Percentiles rank a stretch among this genome's conserved stretches.
Evolutionary conservation across 2,329 filamentous ascomycete species (phyloP).

Genomic region (Parasarocladium wereldwijsianum): DNA sequence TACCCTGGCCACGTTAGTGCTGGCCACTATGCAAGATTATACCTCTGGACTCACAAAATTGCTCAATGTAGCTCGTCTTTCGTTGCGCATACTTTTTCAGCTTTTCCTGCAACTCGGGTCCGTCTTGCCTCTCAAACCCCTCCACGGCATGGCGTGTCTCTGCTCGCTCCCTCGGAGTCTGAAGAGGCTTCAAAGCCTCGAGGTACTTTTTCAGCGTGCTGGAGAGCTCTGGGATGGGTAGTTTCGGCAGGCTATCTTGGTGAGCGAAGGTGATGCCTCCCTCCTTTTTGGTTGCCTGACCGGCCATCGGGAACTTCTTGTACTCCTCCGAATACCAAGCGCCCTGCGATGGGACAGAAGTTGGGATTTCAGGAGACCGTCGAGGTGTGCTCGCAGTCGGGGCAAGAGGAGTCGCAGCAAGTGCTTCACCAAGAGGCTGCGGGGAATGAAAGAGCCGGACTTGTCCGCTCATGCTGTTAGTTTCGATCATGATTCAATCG

Average conservation of each 20-base stretch:
- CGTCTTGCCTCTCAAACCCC: conserved; percentile 71
- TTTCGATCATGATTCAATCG: conserved; percentile 4
- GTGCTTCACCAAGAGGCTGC: conserved; percentile 56
- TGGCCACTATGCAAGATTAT: too few relatives aligned
- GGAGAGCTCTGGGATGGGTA: conserved; percentile 84
- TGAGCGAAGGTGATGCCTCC: conserved; percentile 76
- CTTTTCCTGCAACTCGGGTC: conserved; percentile 73
- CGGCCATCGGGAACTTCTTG: conserved; percentile 35
- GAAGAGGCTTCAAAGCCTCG: conserved; percentile 63
- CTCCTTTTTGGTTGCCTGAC: conserved; percentile 34
- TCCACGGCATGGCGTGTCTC: conserved; percentile 69
- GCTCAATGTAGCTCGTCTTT: conserved; percentile 93
- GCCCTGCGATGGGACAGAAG: conserved; percentile 20
- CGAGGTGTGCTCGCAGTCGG: conserved; percentile 13
- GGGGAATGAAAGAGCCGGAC: conserved; percentile 39
- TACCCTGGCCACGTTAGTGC: conserved; percentile 54
- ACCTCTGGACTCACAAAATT: conserved; percentile 73
- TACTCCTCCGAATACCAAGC: too few relatives aligned
- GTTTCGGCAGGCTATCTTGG: conserved; percentile 77
- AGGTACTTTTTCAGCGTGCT: conserved; percentile 67
- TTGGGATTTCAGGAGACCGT: conserved; percentile 25
- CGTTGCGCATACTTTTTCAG: conserved; percentile 80
- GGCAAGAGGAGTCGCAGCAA: conserved; percentile 27
- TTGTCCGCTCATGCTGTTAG: conserved; percentile 23
- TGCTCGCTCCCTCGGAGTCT: conserved; percentile 64